Evolutionary conservation across 2,329 filamentous ascomycete genomes (phyloP).

Genomic region (Paradendryphiella salina): DNA sequence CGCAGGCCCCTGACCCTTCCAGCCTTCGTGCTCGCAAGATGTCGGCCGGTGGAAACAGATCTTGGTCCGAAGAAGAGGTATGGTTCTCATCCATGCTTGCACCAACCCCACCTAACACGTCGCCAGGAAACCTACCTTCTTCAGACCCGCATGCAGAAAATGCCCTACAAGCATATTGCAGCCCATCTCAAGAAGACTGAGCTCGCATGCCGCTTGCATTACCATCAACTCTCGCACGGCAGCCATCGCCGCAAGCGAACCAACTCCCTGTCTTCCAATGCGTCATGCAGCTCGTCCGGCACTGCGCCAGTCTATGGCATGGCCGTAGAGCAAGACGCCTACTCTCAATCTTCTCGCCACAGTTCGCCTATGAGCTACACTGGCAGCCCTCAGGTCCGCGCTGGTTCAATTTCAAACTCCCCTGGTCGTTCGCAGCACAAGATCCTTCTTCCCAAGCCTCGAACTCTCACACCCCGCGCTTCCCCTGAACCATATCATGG

Average conservation of each 20-base stretch:
- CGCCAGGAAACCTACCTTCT: conserved; percentile 77
- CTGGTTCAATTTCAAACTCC: conserved; percentile 51
- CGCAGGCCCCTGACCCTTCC: conserved; percentile 39
- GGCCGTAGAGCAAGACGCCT: conserved; percentile 43
- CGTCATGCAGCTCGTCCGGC: conserved; percentile 47
- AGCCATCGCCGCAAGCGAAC: conserved; percentile 79
- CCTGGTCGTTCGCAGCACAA: conserved; percentile 58
- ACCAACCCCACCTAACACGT: conserved; percentile 22
- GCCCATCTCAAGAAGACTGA: conserved; percentile 85
- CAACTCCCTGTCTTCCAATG: conserved; percentile 66
- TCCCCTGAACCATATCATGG: conserved; percentile 45
- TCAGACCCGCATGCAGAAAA: conserved; percentile 81
- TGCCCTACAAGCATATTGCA: conserved; percentile 90
- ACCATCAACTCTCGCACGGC: conserved; percentile 81
- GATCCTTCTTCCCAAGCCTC: conserved; percentile 66
- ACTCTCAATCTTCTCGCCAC: conserved; percentile 45
- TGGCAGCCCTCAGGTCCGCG: conserved; percentile 45
- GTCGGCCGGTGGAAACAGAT: conserved; percentile 73
- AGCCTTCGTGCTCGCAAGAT: conserved; percentile 69
- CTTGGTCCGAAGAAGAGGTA: conserved; percentile 87
- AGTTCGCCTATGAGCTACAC: conserved; percentile 51
- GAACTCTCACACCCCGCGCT: conserved; percentile 48
- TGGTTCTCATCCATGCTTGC: conserved; percentile 21
- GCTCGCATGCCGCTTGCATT: conserved; percentile 82
- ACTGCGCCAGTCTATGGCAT: conserved; percentile 47